These are phyloP conservation scores for Saccharomycopsis lassenensis DNA, from an alignment of 805 yeast genomes.

Conservation along the genomic window DNA sequence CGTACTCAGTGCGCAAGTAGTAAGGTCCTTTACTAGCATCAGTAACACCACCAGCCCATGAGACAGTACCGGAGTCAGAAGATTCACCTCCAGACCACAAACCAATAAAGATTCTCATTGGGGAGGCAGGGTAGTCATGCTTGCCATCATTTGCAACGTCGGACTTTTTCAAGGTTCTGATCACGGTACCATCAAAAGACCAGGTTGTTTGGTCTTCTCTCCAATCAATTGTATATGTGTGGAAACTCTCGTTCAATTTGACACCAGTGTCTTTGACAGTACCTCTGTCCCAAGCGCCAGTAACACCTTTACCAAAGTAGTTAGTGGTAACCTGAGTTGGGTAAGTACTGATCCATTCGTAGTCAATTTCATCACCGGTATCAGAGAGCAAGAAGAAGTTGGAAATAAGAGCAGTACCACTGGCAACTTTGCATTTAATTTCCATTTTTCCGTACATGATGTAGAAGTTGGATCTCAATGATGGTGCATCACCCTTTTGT, in stretches of 20 bases:
- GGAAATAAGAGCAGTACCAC: conserved; percentile 54
- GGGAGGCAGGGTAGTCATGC: conserved; percentile 58
- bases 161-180: conserved; percentile 39
- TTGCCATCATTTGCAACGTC: conserved; percentile 27
- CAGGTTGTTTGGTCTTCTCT: conserved; percentile 40
- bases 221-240: conserved; percentile 64
- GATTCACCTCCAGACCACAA: conserved; percentile 43
- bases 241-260: conserved; percentile 26
- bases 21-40: conserved; percentile 39
- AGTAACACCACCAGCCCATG: conserved; percentile 63
- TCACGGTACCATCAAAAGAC: conserved; percentile 46
- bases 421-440: conserved; percentile 44
- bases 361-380: conserved; percentile 62
- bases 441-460: conserved; percentile 66
- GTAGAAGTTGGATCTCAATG: conserved; percentile 50
- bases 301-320: conserved; percentile 54
- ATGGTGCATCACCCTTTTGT: conserved; percentile 49
- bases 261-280: conserved; percentile 33
- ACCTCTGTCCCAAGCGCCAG: conserved; percentile 52
- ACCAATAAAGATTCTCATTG: conserved; percentile 39
- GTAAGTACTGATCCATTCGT: conserved; percentile 63
- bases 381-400: conserved; percentile 54
- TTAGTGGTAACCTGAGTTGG: conserved; percentile 41
- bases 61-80: conserved; percentile 47
- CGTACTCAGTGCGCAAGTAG: conserved; percentile 36